phyloP scores from a whole-genome alignment of 805 yeast genomes.

The Wickerhamiella vanderwaltii region DNA sequence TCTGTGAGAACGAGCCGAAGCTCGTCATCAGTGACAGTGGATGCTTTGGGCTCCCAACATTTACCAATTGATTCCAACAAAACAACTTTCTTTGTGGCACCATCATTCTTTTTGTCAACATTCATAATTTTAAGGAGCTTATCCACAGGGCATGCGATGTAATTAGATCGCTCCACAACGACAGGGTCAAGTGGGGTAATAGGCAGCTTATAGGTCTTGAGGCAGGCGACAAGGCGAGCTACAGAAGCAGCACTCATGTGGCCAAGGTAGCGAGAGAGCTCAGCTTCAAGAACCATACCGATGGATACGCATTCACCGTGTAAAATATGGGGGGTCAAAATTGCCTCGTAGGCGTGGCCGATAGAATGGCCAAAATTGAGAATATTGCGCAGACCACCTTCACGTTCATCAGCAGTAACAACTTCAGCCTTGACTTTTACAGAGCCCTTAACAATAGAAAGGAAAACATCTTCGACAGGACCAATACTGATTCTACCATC shows the following conservation, averaged over 20 bases:
- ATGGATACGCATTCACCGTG: conserved; percentile 99
- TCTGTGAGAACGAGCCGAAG: conserved; percentile 73
- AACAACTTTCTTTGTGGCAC: conserved; percentile 77
- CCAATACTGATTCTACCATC: conserved; percentile 48
- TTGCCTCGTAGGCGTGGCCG: conserved; percentile 98
- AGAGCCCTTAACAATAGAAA: conserved; percentile 71
- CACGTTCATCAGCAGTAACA: conserved; percentile 88
- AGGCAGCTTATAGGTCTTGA: conserved; percentile 79
- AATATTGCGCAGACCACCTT: conserved; percentile 83
- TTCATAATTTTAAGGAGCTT: conserved; percentile 72
- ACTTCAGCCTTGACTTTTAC: conserved; percentile 87
- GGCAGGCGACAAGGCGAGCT: conserved; percentile 71
- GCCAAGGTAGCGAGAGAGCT: conserved; percentile 83
- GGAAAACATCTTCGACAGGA: conserved; percentile 59
- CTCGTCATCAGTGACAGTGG: conserved; percentile 68
- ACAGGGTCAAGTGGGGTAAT: conserved; percentile 59
- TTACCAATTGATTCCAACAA: conserved; percentile 73
- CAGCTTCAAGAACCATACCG: conserved; percentile 92
- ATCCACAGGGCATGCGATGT: conserved; percentile 67
- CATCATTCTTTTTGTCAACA: conserved; percentile 93
- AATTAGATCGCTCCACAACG: conserved; percentile 55
- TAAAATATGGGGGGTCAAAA: conserved; percentile 85
- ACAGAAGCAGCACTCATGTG: conserved; percentile 86
- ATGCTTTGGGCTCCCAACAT: conserved; percentile 81
- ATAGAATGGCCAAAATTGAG: conserved; percentile 93